Base-by-base conservation (phyloP, 2,329 filamentous ascomycete species). In the Lithohypha guttulata region DNA sequence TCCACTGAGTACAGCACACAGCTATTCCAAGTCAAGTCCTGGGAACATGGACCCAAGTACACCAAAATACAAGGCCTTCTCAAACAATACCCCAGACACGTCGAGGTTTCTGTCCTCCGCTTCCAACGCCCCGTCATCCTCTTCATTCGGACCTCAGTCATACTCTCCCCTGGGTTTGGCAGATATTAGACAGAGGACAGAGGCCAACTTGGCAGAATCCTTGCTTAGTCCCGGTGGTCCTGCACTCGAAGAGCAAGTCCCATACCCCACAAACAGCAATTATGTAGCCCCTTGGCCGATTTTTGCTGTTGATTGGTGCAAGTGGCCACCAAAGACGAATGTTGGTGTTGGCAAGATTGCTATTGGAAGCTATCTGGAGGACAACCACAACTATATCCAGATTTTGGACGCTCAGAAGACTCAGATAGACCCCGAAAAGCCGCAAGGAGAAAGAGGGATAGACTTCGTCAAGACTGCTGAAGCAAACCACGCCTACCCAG, bases 301-400 rank as follows among this genome's bases (percentile, higher is more conserved):
- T 40, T 98, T 96, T 59, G 89, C 91, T 9, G 89, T 93, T 54
- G 91, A 98, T 64, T 98, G 91, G 91, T 98, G 91, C 68, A 98
- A 98, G 63, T 98, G 91, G 89, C 77, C 83, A 11, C 79, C 89
- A 2, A 77, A 85, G 27, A 53, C 79, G 25, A 59, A 54, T 36
- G 66, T 66, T 50, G 79, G 84, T 46, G 85, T 84, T 3, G 91
- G 91, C 26, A 96, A 96, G 62, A 74, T 98, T 52, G 91, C 91
- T 9, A 72, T 98, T 26, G 91, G 89, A 43, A 98, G 91, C 65
- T 96, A 96, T 59, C 66, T 96, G 36, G 91, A 98, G 63, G 91
- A 98, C 62, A 89, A 87, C 4, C 91, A 98, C 65, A 98, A 98
- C 59, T 98, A 93, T 68, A 86, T 94, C 68, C 91, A 96, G 82